Evolutionary conservation across 306 rosid species (phyloP).

Genomic region (Rosa multiflora): DNA sequence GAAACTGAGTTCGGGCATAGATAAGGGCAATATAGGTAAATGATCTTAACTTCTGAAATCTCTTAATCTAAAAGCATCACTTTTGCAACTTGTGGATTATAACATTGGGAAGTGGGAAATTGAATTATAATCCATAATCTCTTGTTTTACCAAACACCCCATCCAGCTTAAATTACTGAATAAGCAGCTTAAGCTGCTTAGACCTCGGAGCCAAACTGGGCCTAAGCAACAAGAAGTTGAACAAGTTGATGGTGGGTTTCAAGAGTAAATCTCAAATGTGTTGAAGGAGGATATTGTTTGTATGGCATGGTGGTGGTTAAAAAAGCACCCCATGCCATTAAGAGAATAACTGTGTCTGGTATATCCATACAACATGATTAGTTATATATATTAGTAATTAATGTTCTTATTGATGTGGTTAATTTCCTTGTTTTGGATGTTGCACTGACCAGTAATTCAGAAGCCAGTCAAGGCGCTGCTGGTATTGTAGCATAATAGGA

Average conservation of each 20-base stretch:
- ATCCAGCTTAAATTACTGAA: too few species aligned
- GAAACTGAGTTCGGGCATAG: too few species aligned
- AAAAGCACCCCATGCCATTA: background rate
- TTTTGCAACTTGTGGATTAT: too few species aligned
- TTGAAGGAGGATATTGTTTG: slow-evolving; percentile 1
- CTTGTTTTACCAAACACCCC: too few species aligned
- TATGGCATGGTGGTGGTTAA: background rate
- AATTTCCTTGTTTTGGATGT: background rate
- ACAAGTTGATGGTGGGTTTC: slow-evolving; percentile 68
- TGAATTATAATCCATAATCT: too few species aligned
- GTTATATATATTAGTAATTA: background rate
- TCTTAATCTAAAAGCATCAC: too few species aligned
- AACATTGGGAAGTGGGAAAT: too few species aligned
- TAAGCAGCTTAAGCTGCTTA: too few species aligned
- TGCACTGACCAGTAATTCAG: background rate
- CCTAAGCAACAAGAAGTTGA: slow-evolving; percentile 89
- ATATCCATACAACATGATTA: too few species aligned
- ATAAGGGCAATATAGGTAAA: too few species aligned
- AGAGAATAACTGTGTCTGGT: background rate
- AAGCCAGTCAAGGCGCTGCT: background rate
- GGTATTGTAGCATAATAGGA: background rate
- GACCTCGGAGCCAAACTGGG: too few species aligned
- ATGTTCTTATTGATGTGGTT: background rate
- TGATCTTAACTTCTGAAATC: too few species aligned
- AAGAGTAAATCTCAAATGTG: slow-evolving; percentile 30